Conservation (phyloP, 148 eudicot genomes). For the Vaccinium corymbosum region DNA sequence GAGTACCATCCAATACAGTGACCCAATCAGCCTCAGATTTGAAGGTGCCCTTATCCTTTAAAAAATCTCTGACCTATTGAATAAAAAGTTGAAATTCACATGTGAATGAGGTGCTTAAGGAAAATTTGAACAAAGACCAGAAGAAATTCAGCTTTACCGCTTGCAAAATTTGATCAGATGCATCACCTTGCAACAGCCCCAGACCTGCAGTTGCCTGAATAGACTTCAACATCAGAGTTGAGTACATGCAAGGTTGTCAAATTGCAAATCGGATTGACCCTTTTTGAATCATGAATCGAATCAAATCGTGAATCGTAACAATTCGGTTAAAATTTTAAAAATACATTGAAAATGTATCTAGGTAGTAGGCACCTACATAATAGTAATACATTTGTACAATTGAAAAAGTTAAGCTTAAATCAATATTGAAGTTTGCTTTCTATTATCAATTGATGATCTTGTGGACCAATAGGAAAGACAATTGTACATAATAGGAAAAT, state of each 20-base stretch:
- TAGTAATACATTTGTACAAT: no score
- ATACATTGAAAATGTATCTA: no score
- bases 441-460: no score
- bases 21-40: conserved; percentile 69
- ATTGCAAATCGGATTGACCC: no score
- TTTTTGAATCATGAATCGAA: no score
- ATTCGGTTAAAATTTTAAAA: no score
- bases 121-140: neutral
- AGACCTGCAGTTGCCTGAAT: conserved; percentile 96
- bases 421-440: no score
- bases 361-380: no score
- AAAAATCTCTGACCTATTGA: conserved; percentile 67
- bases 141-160: conserved; percentile 44
- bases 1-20: conserved; percentile 86
- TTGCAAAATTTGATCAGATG: conserved; percentile 88
- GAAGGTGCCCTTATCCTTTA: conserved; percentile 58
- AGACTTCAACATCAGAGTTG: conserved; percentile 15
- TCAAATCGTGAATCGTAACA: no score
- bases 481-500: no score
- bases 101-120: neutral
- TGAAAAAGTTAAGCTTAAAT: no score
- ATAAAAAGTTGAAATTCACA: conserved; percentile 15
- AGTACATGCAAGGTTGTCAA: neutral
- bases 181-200: conserved; percentile 82
- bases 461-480: no score